A percentile compares a stretch with the other conserved stretches of the same genome.
Evolutionary conservation across 208 protist species (phyloP).

Genomic region (Leishmania guyanensis): DNA sequence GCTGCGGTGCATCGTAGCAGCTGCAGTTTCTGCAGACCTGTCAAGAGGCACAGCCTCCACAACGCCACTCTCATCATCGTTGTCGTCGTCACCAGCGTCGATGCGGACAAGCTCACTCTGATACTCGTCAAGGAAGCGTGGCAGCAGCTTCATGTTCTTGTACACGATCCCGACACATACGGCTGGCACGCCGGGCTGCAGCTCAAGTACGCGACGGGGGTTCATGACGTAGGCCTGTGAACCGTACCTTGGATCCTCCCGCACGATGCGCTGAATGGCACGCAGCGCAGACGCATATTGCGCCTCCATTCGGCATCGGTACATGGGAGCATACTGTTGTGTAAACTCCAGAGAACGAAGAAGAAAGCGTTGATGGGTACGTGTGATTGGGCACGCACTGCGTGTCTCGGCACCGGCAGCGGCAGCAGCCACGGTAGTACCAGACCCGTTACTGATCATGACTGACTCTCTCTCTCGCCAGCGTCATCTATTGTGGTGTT

Average conservation of each 20-base stretch:
- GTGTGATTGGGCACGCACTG: constrained; percentile 55
- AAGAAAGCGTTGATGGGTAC: constrained; percentile 84
- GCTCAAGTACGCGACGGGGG: constrained; percentile 61
- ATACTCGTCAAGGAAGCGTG: constrained; percentile 88
- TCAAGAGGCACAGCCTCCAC: constrained; percentile 12
- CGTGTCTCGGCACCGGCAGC: constrained; percentile 35
- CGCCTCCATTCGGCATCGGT: constrained; percentile 63
- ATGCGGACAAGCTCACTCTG: constrained; percentile 84
- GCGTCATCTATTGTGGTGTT: neutral
- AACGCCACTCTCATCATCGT: constrained; percentile 29
- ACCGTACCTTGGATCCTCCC: constrained; percentile 2
- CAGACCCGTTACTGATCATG: neutral
- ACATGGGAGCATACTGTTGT: constrained; percentile 89
- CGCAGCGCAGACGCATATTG: constrained; percentile 44
- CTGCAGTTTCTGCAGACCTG: constrained; percentile 10
- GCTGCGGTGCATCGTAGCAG: neutral
- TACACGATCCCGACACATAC: constrained; percentile 84
- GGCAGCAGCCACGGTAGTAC: neutral
- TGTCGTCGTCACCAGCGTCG: constrained; percentile 79
- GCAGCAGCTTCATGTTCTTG: constrained; percentile 90
- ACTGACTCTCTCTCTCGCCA: neutral
- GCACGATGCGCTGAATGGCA: constrained; percentile 38
- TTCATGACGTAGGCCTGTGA: neutral
- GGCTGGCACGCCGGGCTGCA: constrained; percentile 53
- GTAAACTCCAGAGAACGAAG: constrained; percentile 72